A percentile compares a stretch with the other conserved stretches of the same genome.
Conservation (phyloP, 306 rosid genomes). For the Comarum palustre region DNA sequence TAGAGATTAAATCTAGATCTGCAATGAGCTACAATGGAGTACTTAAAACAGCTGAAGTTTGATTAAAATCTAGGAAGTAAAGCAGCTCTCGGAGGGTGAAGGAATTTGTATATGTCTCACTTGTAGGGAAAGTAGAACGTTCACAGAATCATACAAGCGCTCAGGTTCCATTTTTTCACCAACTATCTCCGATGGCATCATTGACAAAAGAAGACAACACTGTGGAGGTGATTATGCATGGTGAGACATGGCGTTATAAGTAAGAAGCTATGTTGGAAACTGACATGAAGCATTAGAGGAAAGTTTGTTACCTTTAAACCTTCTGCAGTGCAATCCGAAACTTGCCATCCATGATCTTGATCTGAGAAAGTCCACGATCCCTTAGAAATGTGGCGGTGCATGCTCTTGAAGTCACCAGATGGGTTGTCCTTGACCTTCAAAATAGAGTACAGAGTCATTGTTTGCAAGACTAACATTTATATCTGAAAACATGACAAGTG, state of each 20-base stretch:
- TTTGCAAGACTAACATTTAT: background rate
- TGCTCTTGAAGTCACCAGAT: conserved; percentile 48
- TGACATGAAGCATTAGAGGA: background rate
- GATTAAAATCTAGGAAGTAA: background rate
- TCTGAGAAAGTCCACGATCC: conserved; percentile 80
- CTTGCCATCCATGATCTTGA: conserved; percentile 77
- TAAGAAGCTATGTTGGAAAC: too few species aligned
- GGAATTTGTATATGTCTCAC: too few species aligned
- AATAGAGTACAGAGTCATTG: too few species aligned
- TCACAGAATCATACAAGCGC: conserved; percentile 49
- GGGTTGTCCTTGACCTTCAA: conserved; percentile 57
- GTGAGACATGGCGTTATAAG: too few species aligned
- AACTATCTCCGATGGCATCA: conserved; percentile 51
- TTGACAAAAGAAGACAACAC: conserved; percentile 63
- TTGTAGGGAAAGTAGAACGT: conserved; percentile 50
- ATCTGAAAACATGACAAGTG: background rate
- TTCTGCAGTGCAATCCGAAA: conserved; percentile 75
- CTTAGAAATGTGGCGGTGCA: conserved; percentile 67
- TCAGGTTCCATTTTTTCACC: conserved; percentile 61
- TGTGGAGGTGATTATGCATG: conserved; percentile 1
- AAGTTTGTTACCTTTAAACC: conserved; percentile 69
- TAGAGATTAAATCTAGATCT: too few species aligned
- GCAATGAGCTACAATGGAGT: too few species aligned
- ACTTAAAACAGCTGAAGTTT: background rate
- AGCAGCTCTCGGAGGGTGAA: background rate